These are phyloP conservation scores for Cyberlindnera xylosilytica DNA, from an alignment of 805 yeast genomes.

Conservation along the genomic window DNA sequence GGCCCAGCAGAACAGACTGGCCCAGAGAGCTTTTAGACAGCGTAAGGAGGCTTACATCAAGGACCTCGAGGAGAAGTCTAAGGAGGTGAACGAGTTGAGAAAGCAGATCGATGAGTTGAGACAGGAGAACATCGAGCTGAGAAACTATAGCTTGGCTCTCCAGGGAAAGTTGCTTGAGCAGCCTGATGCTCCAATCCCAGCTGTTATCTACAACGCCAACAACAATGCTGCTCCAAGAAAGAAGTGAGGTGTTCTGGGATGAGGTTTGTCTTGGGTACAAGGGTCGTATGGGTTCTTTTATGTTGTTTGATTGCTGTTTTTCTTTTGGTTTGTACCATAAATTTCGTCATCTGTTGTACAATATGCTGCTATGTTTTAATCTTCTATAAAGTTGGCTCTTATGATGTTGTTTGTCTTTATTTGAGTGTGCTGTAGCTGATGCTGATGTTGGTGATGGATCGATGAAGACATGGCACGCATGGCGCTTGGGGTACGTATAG, in stretches of 20 bases:
- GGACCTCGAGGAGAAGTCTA: conserved; percentile 71
- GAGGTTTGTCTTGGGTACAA: background rate
- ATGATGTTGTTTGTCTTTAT: too few relatives aligned
- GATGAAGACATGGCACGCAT: too few relatives aligned
- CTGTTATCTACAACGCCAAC: conserved; percentile 24
- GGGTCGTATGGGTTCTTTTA: too few relatives aligned
- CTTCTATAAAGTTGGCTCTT: too few relatives aligned
- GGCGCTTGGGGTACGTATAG: too few relatives aligned
- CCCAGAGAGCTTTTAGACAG: conserved; percentile 88
- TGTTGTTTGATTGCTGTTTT: too few relatives aligned
- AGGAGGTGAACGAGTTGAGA: conserved; percentile 58
- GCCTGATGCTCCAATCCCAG: conserved; percentile 42
- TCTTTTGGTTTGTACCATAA: too few relatives aligned
- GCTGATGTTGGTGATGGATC: too few relatives aligned
- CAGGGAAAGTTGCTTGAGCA: conserved; percentile 62
- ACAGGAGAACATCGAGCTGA: conserved; percentile 65
- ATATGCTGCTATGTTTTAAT: too few relatives aligned
- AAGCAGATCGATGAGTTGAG: conserved; percentile 65
- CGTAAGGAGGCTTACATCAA: conserved; percentile 79
- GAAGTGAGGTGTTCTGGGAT: background rate
- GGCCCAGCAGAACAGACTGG: conserved; percentile 88
- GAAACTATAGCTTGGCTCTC: conserved; percentile 68
- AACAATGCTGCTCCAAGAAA: background rate
- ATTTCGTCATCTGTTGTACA: too few relatives aligned
- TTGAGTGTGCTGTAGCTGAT: too few relatives aligned